Conservation (phyloP, 139 green algal species). For the Haematococcus sp. region DNA sequence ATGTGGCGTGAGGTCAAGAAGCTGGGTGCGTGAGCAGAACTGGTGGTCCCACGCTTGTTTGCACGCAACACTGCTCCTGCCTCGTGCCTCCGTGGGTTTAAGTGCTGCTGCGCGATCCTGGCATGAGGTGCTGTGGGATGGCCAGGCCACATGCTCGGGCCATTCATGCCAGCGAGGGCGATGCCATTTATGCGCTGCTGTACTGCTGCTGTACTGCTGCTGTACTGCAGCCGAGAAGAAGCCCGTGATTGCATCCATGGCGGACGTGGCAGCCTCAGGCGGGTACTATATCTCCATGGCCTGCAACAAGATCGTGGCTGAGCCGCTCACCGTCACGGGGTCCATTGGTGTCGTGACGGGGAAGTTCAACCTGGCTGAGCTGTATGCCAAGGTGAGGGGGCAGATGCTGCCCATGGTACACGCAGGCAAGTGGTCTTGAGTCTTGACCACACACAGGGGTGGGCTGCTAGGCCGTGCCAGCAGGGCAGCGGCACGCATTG, state of each 20-base stretch:
- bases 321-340: conserved; percentile 90
- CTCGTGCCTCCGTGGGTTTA: neutral
- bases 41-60: conserved; percentile 19
- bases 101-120: no score
- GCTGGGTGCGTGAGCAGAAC: conserved; percentile 29
- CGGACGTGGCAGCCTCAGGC: conserved; percentile 89
- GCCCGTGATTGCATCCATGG: conserved; percentile 92
- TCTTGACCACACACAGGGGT: no score
- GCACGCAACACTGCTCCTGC: no score
- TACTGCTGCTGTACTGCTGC: no score
- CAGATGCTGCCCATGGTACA: neutral
- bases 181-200: no score
- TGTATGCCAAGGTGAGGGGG: conserved; percentile 71
- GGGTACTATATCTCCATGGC: conserved; percentile 97
- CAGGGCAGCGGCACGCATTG: neutral
- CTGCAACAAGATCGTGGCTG: conserved; percentile 75
- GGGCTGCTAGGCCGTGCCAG: no score
- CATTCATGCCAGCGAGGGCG: no score
- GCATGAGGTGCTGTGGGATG: no score
- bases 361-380: conserved; percentile 87
- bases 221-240: conserved; percentile 73
- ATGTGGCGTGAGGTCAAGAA: conserved; percentile 91
- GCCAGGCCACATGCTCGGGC: no score
- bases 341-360: conserved; percentile 85
- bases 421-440: neutral